Evolutionary conservation across 768 basidiomycete species (phyloP).

Genomic region (Cystobasidium tubakii): DNA sequence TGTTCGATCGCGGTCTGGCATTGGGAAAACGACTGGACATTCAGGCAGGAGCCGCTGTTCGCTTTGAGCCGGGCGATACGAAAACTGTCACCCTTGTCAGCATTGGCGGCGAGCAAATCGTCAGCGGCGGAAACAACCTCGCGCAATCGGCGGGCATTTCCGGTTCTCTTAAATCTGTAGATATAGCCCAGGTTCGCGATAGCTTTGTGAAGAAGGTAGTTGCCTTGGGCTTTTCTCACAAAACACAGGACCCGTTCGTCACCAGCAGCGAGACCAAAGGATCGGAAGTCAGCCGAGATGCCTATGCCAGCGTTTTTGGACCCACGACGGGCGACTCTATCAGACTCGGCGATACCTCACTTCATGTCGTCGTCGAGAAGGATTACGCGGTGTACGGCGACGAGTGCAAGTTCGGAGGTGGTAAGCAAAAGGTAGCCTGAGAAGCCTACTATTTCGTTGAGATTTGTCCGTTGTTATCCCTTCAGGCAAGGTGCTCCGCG

Average conservation of each 20-base stretch:
- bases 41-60: slow-evolving; percentile 84
- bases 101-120: slow-evolving; percentile 65
- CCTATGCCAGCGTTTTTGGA: slow-evolving; percentile 89
- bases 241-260: slow-evolving; percentile 54
- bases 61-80: slow-evolving; percentile 87
- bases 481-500: slow-evolving; percentile 69
- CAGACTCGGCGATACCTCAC: slow-evolving; percentile 74
- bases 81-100: slow-evolving; percentile 76
- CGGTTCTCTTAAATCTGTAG: neutral
- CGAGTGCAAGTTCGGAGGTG: slow-evolving; percentile 96
- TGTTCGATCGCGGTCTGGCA: slow-evolving; percentile 73
- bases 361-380: slow-evolving; percentile 88
- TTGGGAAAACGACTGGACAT: slow-evolving; percentile 87
- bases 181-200: slow-evolving; percentile 9
- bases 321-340: slow-evolving; percentile 87
- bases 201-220: slow-evolving; percentile 17
- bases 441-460: no score
- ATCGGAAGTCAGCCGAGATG: slow-evolving; percentile 58
- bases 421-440: slow-evolving; percentile 46
- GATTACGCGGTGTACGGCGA: slow-evolving; percentile 89
- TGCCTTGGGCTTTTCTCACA: slow-evolving; percentile 48
- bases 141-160: neutral
- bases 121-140: slow-evolving; percentile 58
- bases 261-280: slow-evolving; percentile 45
- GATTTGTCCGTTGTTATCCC: no score